These are phyloP conservation scores for Coniosporium apollinis DNA, from an alignment of 495 filamentous ascomycete species.

Conservation along the genomic window DNA sequence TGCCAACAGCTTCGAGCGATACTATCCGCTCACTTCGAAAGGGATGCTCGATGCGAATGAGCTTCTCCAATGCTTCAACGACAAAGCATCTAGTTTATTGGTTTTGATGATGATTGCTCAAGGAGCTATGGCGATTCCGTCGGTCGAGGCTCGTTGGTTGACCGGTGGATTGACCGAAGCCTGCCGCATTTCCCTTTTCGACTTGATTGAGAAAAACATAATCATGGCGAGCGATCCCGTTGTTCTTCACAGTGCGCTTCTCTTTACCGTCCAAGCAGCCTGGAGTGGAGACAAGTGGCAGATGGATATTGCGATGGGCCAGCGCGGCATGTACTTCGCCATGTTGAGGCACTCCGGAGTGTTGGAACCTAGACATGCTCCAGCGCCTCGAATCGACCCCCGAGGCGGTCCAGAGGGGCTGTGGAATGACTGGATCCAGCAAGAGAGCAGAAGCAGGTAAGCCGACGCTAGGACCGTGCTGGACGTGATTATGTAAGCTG, in stretches of 20 bases:
- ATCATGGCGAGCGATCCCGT: conserved; percentile 40
- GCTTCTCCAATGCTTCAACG: conserved; percentile 34
- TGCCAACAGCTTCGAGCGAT: conserved; percentile 38
- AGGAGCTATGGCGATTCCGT: conserved; percentile 40
- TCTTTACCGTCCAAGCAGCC: conserved; percentile 41
- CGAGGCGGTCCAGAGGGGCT: conserved; percentile 27
- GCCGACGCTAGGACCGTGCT: conserved; percentile 3
- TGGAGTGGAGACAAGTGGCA: conserved; percentile 58
- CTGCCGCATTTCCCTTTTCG: conserved; percentile 47
- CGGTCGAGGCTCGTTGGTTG: conserved; percentile 38
- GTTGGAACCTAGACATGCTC: conserved; percentile 29
- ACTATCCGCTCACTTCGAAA: conserved; percentile 36
- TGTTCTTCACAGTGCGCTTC: conserved; percentile 39
- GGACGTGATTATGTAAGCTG: not conserved
- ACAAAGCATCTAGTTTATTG: conserved; percentile 39
- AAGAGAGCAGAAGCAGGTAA: conserved; percentile 42
- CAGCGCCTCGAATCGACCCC: conserved; percentile 11
- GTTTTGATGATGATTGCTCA: conserved; percentile 50
- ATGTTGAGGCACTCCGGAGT: conserved; percentile 42
- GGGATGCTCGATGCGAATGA: conserved; percentile 41
- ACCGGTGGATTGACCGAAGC: conserved; percentile 46
- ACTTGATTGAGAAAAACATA: conserved; percentile 47
- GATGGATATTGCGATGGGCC: conserved; percentile 56
- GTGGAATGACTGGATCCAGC: conserved; percentile 40
- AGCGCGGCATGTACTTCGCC: conserved; percentile 47